Base-by-base conservation (phyloP, 2,329 filamentous ascomycete species). In the Tothia fuscella region DNA sequence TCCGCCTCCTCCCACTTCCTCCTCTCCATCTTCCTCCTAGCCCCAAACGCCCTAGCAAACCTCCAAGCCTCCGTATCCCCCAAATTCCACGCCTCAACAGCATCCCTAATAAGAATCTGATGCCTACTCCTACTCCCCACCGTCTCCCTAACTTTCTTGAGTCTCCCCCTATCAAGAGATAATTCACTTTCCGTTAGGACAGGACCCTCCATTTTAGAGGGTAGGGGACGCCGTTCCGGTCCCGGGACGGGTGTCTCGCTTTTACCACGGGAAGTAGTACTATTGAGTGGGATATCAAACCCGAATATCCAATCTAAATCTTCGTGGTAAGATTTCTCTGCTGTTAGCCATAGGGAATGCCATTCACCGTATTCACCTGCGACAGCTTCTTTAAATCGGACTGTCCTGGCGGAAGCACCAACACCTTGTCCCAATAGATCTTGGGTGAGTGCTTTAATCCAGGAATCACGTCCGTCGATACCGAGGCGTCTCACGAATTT, bases 251-350 rank as follows among this genome's bases (percentile, higher is more conserved):
- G 73, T 2, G 74, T 72, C 49, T 71, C 65, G 12, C 71, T 72
- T 47, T 72, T 71, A 35, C 68, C 71, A 21, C 68, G 65, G 30
- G 69, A 60, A 13, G 37, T 32, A 3, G 71, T 66, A 9, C 65
- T 62, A 16, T 67, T 62, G 35, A 70, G 68, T 2, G 88, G 84
- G 7, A 95, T 70, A 12, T 70, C 67, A 60, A 96, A 96, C 41
- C 89, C 91, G 56, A 96, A 85, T 50, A 81, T 74, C 86, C 87
- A 96, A 55, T 89, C 81, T 2, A 94, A 66, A 49, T 91, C 82
- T n/a, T 72, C 59, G 3, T 80, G 76, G 6, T 80, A 60, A 20
- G 59, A 54, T 32, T 55, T 62, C 53, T 82, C 78, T n/a, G 84
- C 82, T 0, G 80, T 81, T 16, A 94, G 66, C 88, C 88, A 95